phyloP scores from a whole-genome alignment of 305 asterid genomes.

The Caryopteris hybrid region DNA sequence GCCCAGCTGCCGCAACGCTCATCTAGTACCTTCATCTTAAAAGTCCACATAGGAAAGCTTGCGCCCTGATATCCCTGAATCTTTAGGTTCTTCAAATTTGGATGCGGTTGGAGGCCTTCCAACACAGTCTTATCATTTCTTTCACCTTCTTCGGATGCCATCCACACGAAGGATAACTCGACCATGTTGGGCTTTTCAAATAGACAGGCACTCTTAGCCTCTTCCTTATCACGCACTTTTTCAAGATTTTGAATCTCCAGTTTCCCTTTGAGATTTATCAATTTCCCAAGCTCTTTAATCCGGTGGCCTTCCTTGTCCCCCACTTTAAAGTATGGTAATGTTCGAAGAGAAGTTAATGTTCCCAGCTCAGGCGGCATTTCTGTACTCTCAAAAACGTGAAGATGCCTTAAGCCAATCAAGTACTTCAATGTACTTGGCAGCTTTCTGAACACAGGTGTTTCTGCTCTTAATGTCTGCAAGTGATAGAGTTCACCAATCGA shows the following conservation, averaged over 20 bases:
- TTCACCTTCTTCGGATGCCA: not conserved
- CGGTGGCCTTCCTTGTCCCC: constrained; percentile 3
- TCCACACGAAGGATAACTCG: constrained; percentile 10
- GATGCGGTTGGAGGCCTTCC: constrained; percentile 6
- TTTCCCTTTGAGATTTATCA: constrained; percentile 17
- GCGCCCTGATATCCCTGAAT: no score
- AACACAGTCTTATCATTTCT: not conserved
- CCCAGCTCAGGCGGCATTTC: constrained; percentile 8
- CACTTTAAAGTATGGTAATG: not conserved
- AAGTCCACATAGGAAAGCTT: not conserved
- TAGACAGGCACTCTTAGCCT: constrained; percentile 15
- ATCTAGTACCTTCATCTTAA: not conserved
- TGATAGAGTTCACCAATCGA: constrained; percentile 15
- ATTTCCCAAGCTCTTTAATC: constrained; percentile 22
- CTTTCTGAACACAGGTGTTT: not conserved
- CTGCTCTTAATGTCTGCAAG: constrained; percentile 12
- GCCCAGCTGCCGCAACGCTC: not conserved
- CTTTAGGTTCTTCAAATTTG: no score
- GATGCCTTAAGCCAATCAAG: constrained; percentile 18
- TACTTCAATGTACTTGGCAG: not conserved
- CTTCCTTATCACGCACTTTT: constrained; percentile 10
- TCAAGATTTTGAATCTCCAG: constrained; percentile 18
- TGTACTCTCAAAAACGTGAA: not conserved
- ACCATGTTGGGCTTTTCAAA: constrained; percentile 12
- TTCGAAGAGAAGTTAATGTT: constrained; percentile 5